Evolutionary conservation across 2,329 filamentous ascomycete genomes (phyloP), one percentile per base, ranked within the genome.

Genomic region (Drechmeria coniospora): DNA sequence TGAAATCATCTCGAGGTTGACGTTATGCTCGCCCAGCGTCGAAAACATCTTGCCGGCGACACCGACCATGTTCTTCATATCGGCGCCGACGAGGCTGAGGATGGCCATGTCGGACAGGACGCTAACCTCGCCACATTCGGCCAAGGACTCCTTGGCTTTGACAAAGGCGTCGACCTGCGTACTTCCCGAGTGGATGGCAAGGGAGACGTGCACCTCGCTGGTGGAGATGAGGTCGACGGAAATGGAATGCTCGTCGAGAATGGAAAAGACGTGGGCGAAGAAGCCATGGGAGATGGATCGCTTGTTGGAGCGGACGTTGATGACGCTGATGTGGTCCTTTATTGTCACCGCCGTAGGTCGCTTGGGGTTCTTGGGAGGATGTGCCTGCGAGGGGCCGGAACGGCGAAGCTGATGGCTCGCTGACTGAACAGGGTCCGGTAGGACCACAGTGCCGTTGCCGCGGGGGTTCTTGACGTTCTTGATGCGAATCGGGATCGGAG

Each of bases 1-100:
- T 15, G 83, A 93, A 41, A 98, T 98, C 90, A 98, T 98, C 59
- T 98, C 90, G 42, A 98, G 83, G 51, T 98, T 98, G 47, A 98
- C 76, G 43, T 81, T 80, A 50, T 93, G 79, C 49, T 94, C 81
- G 23, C 90, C 90, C 12, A 98, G 63, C 2, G 86, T 92, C 26
- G 79, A 82, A 54, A 98, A 95, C 80, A 98, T 95, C 42, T 71
- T 75, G 16, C 90, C 90, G 6, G 81, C 81, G 36, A 98, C 83
- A 36, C 90, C 90, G 32, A 81, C 65, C 84, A 95, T 94, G 54
- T 93, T 90, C 63, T 93, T 92, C 76, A 98, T 82, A 54, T 95
- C 83, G 34, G 82, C 81, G 26, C 90, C 90, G 1, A 98, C 87
- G 28, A 98, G 60, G 45, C 83, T 93, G 35, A 98, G 65, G 47